Evolutionary conservation across 768 basidiomycete genomes (phyloP).

Genomic region (Agrocybe pediades): DNA sequence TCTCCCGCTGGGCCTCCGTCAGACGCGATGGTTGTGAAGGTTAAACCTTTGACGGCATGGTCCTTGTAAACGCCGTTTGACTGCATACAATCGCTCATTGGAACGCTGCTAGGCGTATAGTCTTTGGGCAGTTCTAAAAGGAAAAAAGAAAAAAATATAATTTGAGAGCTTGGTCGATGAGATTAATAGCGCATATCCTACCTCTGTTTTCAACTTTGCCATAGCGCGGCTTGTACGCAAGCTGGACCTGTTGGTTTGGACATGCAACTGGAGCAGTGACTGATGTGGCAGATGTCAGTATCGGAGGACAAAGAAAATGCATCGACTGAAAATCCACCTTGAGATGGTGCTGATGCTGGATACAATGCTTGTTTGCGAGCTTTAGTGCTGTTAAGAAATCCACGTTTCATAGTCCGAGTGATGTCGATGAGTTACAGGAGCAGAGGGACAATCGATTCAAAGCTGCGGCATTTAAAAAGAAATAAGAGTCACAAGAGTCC

Average conservation of each 20-base stretch:
- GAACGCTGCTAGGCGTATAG: background rate
- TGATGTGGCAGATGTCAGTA: too few relatives aligned
- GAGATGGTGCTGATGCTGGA: background rate
- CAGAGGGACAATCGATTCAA: too few relatives aligned
- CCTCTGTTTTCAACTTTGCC: slow-evolving; percentile 5
- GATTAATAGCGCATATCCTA: background rate
- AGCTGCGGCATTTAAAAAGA: too few relatives aligned
- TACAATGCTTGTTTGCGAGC: slow-evolving; percentile 12
- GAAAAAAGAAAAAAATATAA: background rate
- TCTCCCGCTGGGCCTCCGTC: background rate
- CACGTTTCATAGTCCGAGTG: slow-evolving; percentile 24
- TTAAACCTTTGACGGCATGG: background rate
- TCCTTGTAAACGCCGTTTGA: background rate
- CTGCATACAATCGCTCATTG: background rate
- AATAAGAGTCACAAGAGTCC: too few relatives aligned
- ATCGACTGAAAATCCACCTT: background rate
- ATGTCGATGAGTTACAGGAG: too few relatives aligned
- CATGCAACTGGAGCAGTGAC: background rate
- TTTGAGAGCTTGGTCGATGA: background rate
- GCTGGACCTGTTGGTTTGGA: background rate
- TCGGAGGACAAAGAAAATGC: background rate
- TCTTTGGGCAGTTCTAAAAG: slow-evolving; percentile 5
- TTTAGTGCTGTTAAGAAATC: slow-evolving; percentile 24
- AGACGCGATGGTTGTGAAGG: slow-evolving; percentile 11
- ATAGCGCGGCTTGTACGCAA: background rate